Conservation (phyloP, 23 red algal species). For the Gracilaria gracilis region DNA sequence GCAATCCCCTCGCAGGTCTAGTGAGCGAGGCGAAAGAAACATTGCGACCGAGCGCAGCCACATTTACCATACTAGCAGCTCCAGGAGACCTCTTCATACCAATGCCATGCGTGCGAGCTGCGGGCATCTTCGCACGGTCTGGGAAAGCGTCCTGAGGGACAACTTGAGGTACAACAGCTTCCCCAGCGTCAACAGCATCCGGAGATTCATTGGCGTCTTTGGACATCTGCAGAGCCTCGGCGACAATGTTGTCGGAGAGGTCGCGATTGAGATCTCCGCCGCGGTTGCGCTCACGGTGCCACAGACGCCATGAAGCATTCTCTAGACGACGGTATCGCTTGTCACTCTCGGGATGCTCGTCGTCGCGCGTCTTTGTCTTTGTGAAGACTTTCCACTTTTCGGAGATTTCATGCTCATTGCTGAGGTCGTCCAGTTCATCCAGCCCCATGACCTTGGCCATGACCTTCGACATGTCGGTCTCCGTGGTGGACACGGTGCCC, state of each 20-base stretch:
- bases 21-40: neutral
- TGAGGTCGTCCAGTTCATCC: conserved; percentile 76
- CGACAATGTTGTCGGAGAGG: conserved; percentile 73
- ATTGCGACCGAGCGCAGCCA: conserved; percentile 33
- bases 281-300: conserved; percentile 83
- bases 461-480: too few relatives aligned
- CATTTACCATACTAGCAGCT: conserved; percentile 52
- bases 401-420: conserved; percentile 58
- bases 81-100: conserved; percentile 9
- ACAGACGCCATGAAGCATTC: conserved; percentile 95
- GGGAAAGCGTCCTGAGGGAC: neutral
- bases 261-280: conserved; percentile 81
- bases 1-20: neutral
- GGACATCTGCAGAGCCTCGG: conserved; percentile 21
- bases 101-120: neutral
- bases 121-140: neutral
- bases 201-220: neutral
- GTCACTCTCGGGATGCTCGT: conserved; percentile 41
- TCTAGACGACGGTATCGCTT: conserved; percentile 82
- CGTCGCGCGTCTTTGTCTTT: conserved; percentile 79
- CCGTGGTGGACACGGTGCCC: conserved; percentile 65
- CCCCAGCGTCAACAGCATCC: neutral
- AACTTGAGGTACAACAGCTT: neutral
- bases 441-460: conserved; percentile 79
- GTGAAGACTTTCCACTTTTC: conserved; percentile 94